phyloP scores from a whole-genome alignment of 2,329 filamentous ascomycete genomes.

The Meredithiella fracta region DNA sequence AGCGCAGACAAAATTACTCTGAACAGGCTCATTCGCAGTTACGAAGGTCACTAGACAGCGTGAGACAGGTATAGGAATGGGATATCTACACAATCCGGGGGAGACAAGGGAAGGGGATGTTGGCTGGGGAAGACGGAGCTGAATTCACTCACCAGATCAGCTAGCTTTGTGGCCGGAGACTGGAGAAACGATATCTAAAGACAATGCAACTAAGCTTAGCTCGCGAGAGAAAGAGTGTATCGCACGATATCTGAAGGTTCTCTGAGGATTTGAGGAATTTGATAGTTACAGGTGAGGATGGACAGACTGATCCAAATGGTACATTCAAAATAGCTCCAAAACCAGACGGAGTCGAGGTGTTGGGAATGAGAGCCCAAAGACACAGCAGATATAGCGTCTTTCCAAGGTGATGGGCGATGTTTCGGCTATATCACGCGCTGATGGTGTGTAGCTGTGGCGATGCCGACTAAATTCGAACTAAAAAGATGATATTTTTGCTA shows the following conservation, averaged over 20 bases:
- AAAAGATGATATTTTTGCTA: too few relatives aligned
- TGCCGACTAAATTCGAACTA: too few relatives aligned
- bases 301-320: background rate
- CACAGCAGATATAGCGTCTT: too few relatives aligned
- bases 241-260: conserved; percentile 3
- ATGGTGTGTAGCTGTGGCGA: too few relatives aligned
- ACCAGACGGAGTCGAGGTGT: background rate
- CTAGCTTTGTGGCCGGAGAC: background rate
- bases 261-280: conserved; percentile 7
- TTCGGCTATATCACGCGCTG: too few relatives aligned
- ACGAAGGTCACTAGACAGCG: background rate
- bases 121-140: background rate
- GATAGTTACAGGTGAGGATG: background rate
- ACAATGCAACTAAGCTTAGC: background rate
- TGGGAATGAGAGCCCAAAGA: conserved; percentile 3
- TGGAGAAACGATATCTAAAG: background rate
- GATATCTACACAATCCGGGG: background rate
- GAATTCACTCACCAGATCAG: background rate
- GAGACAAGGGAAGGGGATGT: background rate
- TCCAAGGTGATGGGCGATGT: too few relatives aligned
- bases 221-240: background rate
- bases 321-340: background rate
- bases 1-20: background rate
- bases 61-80: background rate
- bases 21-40: background rate